Base-by-base conservation (phyloP, 768 basidiomycete species). In the Boletellus sp. region DNA sequence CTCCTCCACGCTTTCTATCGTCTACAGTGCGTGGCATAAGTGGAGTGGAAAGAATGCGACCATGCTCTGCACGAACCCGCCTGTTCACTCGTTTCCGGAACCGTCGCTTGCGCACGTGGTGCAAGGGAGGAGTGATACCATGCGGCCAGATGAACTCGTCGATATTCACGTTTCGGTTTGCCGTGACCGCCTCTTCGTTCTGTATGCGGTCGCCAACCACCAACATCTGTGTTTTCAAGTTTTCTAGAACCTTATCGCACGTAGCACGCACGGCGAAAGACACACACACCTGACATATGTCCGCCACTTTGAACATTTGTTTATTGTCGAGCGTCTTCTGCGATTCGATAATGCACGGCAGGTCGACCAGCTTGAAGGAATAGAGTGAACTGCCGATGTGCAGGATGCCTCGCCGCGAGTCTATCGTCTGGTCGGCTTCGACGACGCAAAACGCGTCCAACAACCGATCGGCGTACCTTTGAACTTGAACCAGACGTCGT, bases 131-230 rank as follows among this genome's bases (percentile, higher is more conserved):
- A 0, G 94, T 96, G 40, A 98, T 75, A 3, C 96, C 96, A 61
- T 98, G 94, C 0, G 90, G 94, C 87, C 90, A 99, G 48, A 97
- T 92, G 68, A 94, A 97, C 56, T 97, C 94, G 57, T 96, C 92
- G 42, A 96, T 80, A 58, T 85, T 93, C 72, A 95, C 89, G 46
- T 77, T 80, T 64, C 81, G 84, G 38, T 80, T 81, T 31, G 74
- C 77, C 13, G 73, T 72, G 36, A 83, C 54, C 2, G 79, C 74
- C 32, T 89, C 87, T 54, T 94, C 88, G 38, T 74, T 83, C 26
- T 84, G 78, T 49, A 89, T 72, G 41, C 80, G 81, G 54, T 90
- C 77, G 52, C 86, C 90, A 20, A 96, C 84, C 2, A 96, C 84
- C 38, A 99, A 79, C 94, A 97, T 97, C 92, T 96, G 50, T 19